Base-by-base conservation (phyloP, 176 grass and related monocot species). In the Musa beccarii region DNA sequence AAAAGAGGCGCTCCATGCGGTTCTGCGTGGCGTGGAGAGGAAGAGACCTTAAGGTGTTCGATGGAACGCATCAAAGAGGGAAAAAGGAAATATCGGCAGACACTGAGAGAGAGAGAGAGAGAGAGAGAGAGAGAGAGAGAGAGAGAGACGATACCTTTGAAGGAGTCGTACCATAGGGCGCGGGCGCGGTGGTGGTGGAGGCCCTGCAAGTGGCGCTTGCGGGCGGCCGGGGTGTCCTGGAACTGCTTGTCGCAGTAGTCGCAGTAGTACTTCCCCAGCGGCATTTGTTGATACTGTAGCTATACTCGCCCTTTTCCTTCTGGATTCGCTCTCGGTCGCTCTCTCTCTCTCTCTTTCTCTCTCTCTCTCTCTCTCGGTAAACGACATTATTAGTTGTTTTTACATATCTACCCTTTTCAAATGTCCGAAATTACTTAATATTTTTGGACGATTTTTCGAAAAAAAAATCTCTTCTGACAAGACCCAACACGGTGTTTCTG, bases 241-340 rank as follows among this genome's bases (percentile, higher is more conserved):
- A 98, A 98, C 80, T 98, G 84, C 82, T 98, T 98, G n/a, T 98
- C 90, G 84, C 94, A 97, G 78, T 93, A 97, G 10, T 97, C 90
- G 90, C 88, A 98, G 80, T 89, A 79, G 78, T 98, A 98, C 68
- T 93, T 93, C 75, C 89, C 87, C 83, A 93, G 43, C 11, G 87
- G 85, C 88, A 90, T 91, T 43, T 43, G 34, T 43, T 43, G 34
- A 43, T 6, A 43, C 34, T 5, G 34, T 43, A 43, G 34, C 34
- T 43, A 43, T 43, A 5, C 4, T 4, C 6, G 3, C 34, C 34
- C 34, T 43, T 43, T 43, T 43, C 34, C 34, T 43, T 43, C 34
- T 4, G 34, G 34, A 43, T 6, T 43, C 4, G 34, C 34, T 43
- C 34, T 34, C 25, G 1, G 1, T 26, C 25, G 25, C 25, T 25